Evolutionary conservation across 1,284 basidiomycete species (phyloP).

Genomic region (Apiotrichum montevideense): DNA sequence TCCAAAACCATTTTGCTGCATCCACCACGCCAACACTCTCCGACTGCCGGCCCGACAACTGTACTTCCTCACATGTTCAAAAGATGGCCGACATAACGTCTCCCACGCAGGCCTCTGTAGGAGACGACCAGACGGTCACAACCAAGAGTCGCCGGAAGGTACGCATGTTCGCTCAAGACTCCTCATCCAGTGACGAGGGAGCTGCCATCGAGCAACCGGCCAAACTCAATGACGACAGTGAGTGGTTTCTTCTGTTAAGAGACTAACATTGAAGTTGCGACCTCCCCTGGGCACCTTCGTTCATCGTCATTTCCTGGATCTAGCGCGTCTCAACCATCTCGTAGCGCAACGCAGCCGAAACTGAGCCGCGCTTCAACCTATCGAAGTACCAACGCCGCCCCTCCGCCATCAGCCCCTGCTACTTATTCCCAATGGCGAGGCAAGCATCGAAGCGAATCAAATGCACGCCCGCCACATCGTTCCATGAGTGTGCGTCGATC

Average conservation of each 20-base stretch:
- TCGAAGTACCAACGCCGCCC: not conserved
- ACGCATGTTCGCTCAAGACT: slow-evolving; percentile 13
- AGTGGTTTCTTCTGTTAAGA: not conserved
- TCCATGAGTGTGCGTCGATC: slow-evolving; percentile 3
- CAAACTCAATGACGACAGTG: slow-evolving; percentile 6
- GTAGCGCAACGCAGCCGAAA: slow-evolving; percentile 7
- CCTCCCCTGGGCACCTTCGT: slow-evolving; percentile 9
- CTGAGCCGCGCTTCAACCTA: slow-evolving; percentile 15
- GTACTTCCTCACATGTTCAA: not conserved
- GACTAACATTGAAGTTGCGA: not conserved
- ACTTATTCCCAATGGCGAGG: slow-evolving; percentile 13
- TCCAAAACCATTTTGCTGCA: not conserved
- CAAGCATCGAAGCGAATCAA: slow-evolving; percentile 3
- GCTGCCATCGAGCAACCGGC: not conserved
- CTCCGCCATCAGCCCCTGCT: not conserved
- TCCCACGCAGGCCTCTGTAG: slow-evolving; percentile 6
- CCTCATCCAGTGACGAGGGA: slow-evolving; percentile 9
- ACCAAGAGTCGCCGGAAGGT: slow-evolving; percentile 11
- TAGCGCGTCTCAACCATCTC: slow-evolving; percentile 2
- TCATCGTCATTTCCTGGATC: slow-evolving; percentile 19
- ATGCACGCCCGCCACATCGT: not conserved
- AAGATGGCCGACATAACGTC: slow-evolving; percentile 8
- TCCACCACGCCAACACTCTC: no score
- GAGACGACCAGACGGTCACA: slow-evolving; percentile 1
- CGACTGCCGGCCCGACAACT: no score